Evolutionary conservation across 768 basidiomycete genomes (phyloP), one percentile per base, ranked within the genome.

Genomic region (Strobilomyces dryophilus): DNA sequence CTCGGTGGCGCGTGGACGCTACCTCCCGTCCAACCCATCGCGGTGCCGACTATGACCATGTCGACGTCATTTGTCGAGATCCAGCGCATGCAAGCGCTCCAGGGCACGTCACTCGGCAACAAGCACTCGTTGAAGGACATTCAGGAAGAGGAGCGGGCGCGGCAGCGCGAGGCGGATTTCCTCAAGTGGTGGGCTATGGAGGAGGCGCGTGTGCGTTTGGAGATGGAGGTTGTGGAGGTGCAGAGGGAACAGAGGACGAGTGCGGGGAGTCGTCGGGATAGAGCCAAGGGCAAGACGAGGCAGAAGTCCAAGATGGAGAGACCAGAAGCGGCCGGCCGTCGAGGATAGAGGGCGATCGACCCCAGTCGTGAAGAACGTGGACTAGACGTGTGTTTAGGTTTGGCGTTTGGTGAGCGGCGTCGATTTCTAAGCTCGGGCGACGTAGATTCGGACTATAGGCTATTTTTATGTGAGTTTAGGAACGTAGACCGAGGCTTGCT

Each of bases 121-220:
- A 83, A 79, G 55, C 79, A 79, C 31, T 87, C 87, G 26, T 71
- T 95, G 52, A 73, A 76, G 15, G 85, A 95, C 56, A 98, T 97
- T 40, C 93, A 95, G 67, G 82, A 85, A 53, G 92, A 97, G 65
- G 92, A 94, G 65, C 73, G 72, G 32, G 80, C 78, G 39, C 76
- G 76, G 26, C 81, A 78, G 55, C 78, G 76, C 45, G 92, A 95
- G 68, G 82, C 74, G 4, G 89, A 89, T 54, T 98, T 97, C 65
- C 67, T 95, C 67, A 79, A 74, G 60, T 97, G 94, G 94, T 97
- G 93, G 92, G 74, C 81, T 1, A 83, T 77, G 8, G 94, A 95
- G 68, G 90, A 92, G 67, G 83, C 80, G 61, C 76, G 88, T 15
- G 66, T 89, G n/a, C 76, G 71, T 57, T 57, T 73, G 32, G 84